Percentiles rank a stretch among this genome's conserved stretches.
phyloP scores from a whole-genome alignment of 441 rosid genomes.

The Gossypium davidsonii region DNA sequence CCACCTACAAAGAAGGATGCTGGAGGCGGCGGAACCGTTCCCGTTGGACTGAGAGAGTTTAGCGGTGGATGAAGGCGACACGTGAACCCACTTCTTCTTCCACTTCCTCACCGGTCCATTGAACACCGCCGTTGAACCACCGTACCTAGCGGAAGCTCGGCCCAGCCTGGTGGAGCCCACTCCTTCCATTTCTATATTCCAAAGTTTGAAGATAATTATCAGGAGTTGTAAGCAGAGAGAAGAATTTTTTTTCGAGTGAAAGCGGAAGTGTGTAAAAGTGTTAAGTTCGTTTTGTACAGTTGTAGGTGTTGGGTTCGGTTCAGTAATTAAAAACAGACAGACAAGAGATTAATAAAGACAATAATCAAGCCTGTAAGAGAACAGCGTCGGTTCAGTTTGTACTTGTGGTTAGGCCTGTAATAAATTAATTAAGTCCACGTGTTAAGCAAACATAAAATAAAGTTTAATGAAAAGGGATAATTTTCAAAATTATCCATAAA shows the following conservation, averaged over 20 bases:
- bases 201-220: neutral
- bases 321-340: neutral
- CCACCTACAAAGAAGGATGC: constrained; percentile 52
- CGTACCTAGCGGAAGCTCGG: constrained; percentile 60
- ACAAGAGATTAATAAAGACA: neutral
- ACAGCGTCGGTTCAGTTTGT: neutral
- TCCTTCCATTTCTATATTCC: constrained; percentile 38
- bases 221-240: neutral
- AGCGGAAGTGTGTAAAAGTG: neutral
- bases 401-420: neutral
- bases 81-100: constrained; percentile 86
- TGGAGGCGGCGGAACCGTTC: constrained; percentile 15
- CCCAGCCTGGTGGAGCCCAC: constrained; percentile 55
- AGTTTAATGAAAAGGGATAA: too few species aligned
- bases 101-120: constrained; percentile 68
- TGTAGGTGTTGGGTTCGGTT: neutral
- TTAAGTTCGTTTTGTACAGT: constrained; percentile 9
- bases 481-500: too few species aligned
- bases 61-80: constrained; percentile 39
- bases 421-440: neutral
- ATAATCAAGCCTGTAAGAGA: neutral
- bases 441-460: neutral
- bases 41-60: constrained; percentile 43
- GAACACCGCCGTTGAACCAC: constrained; percentile 57
- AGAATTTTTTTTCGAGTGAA: neutral